phyloP scores from a whole-genome alignment of 352 stramenopile genomes.

The Globisporangium irregulare region DNA sequence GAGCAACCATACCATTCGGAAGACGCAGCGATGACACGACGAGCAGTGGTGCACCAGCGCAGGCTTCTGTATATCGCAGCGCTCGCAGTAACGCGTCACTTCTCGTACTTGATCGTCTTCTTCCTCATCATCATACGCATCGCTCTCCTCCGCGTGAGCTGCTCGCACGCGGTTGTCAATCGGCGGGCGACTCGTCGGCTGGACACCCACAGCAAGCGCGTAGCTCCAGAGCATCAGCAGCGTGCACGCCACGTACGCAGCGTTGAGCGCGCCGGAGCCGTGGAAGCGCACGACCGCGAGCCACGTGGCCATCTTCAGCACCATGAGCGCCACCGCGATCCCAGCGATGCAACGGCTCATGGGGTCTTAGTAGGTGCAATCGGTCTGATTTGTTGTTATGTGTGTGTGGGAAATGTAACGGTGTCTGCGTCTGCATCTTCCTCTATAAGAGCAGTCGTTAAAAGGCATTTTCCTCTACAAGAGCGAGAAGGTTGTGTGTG shows the following conservation, averaged over 20 bases:
- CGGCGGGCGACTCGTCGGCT: conserved; percentile 18
- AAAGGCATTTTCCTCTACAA: conserved; percentile 17
- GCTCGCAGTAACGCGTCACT: conserved; percentile 66
- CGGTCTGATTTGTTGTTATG: neutral
- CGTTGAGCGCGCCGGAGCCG: conserved; percentile 24
- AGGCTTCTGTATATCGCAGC: conserved; percentile 64
- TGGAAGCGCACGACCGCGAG: conserved; percentile 31
- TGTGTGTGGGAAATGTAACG: neutral
- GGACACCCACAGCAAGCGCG: conserved; percentile 35
- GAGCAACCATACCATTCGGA: conserved; percentile 48
- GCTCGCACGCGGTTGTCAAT: conserved; percentile 17
- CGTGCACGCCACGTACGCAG: conserved; percentile 35
- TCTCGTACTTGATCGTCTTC: conserved; percentile 16
- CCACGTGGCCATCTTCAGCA: conserved; percentile 60
- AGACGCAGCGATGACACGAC: conserved; percentile 66
- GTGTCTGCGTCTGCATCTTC: neutral
- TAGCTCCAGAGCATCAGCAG: conserved; percentile 83
- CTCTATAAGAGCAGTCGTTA: conserved; percentile 2
- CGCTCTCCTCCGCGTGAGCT: conserved; percentile 1
- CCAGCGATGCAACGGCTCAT: conserved; percentile 44
- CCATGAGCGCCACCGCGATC: conserved; percentile 61
- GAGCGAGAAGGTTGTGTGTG: neutral
- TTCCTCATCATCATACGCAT: conserved; percentile 8
- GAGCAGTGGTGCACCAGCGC: conserved; percentile 76
- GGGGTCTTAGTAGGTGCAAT: neutral